Conservation (phyloP, 164 flowering plant genomes). For the Tetrastigma voinierianum region DNA sequence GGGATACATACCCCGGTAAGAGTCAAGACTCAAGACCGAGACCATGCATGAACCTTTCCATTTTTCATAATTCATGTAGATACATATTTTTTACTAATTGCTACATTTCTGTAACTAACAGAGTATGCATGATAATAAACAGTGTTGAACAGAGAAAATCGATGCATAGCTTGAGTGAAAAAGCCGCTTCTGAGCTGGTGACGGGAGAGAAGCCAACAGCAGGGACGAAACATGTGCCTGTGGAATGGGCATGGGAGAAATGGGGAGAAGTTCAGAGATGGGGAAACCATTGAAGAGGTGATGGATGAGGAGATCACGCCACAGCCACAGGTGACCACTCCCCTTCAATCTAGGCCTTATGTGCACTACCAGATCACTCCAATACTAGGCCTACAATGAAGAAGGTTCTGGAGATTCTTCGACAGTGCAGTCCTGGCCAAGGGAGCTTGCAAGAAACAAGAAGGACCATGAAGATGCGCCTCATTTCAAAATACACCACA, state of each 20-base stretch:
- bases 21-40: neutral
- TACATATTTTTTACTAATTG: neutral
- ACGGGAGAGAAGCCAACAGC: constrained; percentile 59
- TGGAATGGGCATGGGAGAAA: constrained; percentile 54
- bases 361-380: constrained; percentile 60
- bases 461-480: constrained; percentile 40
- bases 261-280: too few relatives aligned
- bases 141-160: constrained; percentile 66
- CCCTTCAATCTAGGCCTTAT: constrained; percentile 64
- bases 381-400: constrained; percentile 76
- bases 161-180: constrained; percentile 94
- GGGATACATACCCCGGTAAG: constrained; percentile 96
- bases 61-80: neutral
- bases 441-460: constrained; percentile 14
- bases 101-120: constrained; percentile 23
- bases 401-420: constrained; percentile 61
- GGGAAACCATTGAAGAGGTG: constrained; percentile 34
- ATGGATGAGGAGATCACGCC: constrained; percentile 45
- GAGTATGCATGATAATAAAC: constrained; percentile 69
- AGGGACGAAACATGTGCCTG: constrained; percentile 59
- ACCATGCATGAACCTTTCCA: neutral
- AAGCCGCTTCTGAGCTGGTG: constrained; percentile 71
- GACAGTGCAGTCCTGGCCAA: constrained; percentile 21
- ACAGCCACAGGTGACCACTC: constrained; percentile 51
- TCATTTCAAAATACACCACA: constrained; percentile 25